Base-by-base conservation (phyloP, 352 stramenopile genomes). In the Globisporangium echinulatum region DNA sequence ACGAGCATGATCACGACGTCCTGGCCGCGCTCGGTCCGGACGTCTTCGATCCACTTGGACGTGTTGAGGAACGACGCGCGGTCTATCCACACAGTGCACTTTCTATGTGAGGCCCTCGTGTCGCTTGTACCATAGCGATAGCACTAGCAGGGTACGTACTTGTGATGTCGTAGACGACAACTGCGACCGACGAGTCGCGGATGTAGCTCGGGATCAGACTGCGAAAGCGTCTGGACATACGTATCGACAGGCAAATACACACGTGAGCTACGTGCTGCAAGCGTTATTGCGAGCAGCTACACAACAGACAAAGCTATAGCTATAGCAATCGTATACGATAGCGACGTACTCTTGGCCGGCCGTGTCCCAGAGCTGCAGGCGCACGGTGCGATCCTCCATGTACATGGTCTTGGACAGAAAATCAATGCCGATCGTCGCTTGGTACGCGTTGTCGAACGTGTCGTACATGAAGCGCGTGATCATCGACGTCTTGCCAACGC, bases 321-420 rank as follows among this genome's bases (percentile, higher is more conserved):
- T 33, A 33, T 33, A 33, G 25, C 25, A 33, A 33, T 33, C 25
- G 25, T 33, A 33, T 33, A 33, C 25, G n/a, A 25, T 6, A n/a
- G 63, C 43, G 13, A 73, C 79, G 58, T 75, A 92, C 82, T 99
- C 97, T 77, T 99, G 96, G 13, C 96, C 97, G 2, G 97, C 97
- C 13, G 97, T 99, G 73, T 99, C 97, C 97, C 97, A 99, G 19
- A 99, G 87, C 79, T 99, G 97, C 61, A 99, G 79, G 39, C 97
- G 87, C 57, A 99, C 96, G 0, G 97, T 99, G 58, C 97, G 90
- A 70, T 99, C 97, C 71, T 99, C 90, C 74, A 98, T 87, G 67
- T 98, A 98, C 92, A 99, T 98, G 47, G 97, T 99, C 79, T 99
- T 99, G 63, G 95, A 99, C 19, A 99, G 72, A 60, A 99, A 99